Percentiles rank a stretch among this genome's conserved stretches.
phyloP scores from a whole-genome alignment of 2,329 filamentous ascomycete species.

The Stachybotrys elegans region DNA sequence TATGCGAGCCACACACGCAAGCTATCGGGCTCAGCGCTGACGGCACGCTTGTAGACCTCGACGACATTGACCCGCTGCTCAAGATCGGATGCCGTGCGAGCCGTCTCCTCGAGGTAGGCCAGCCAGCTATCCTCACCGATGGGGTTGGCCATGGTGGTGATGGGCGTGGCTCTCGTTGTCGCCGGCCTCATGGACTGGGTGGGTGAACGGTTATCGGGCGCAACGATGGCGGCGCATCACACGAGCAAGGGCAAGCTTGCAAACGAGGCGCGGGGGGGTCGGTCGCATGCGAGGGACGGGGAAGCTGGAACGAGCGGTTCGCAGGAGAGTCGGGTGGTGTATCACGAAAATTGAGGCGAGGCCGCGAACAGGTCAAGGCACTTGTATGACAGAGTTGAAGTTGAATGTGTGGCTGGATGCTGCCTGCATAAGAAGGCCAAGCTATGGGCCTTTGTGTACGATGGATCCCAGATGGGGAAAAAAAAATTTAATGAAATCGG shows the following conservation, averaged over 20 bases:
- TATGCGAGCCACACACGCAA: slow-evolving; percentile 72
- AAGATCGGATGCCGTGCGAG: slow-evolving; percentile 52
- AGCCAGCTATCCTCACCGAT: slow-evolving; percentile 75
- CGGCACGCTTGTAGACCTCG: slow-evolving; percentile 67
- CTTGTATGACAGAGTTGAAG: too few species aligned
- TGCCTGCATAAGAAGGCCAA: too few species aligned
- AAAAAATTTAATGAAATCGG: too few species aligned
- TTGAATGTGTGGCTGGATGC: too few species aligned
- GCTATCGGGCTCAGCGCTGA: slow-evolving; percentile 67
- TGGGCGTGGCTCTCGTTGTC: slow-evolving; percentile 3
- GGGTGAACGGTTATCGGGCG: not conserved
- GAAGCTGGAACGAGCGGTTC: too few species aligned
- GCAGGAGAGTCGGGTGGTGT: too few species aligned
- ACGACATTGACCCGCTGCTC: slow-evolving; percentile 65
- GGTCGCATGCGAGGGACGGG: too few species aligned
- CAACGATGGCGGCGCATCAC: not conserved
- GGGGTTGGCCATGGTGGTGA: slow-evolving; percentile 43
- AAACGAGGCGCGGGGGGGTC: too few species aligned
- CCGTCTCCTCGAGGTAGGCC: slow-evolving; percentile 70
- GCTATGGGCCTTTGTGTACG: too few species aligned
- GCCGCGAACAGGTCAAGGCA: too few species aligned
- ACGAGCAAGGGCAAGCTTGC: not conserved
- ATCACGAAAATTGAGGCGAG: too few species aligned
- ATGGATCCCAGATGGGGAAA: too few species aligned
- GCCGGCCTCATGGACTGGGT: not conserved